A percentile compares a stretch with the other conserved stretches of the same genome.
Evolutionary conservation across 225 moss, liverwort and hornwort species (phyloP).

Genomic region (Antitrichia curtipendula): DNA sequence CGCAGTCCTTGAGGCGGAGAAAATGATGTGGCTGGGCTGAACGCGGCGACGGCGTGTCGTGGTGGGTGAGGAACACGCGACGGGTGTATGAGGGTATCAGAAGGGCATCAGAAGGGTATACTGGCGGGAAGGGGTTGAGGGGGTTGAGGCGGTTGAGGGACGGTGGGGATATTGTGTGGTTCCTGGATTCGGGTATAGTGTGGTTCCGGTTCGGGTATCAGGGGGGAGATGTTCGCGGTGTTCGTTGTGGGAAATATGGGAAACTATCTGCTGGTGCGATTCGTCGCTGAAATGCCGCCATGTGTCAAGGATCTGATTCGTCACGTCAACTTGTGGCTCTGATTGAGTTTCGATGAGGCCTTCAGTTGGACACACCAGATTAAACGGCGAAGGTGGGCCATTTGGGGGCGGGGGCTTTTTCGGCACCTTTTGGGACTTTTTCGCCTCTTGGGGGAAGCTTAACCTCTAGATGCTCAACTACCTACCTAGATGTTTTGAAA

Average conservation of each 20-base stretch:
- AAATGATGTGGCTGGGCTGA: not conserved
- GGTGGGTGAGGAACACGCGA: not conserved
- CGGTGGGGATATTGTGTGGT: not conserved
- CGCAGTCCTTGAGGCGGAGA: not conserved
- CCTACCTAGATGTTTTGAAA: not conserved
- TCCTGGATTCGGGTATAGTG: not conserved
- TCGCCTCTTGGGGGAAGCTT: too few species aligned
- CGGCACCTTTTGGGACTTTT: not conserved
- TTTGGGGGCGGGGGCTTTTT: too few species aligned
- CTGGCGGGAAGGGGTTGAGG: fast-evolving
- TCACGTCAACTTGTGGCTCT: not conserved
- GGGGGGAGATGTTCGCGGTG: not conserved
- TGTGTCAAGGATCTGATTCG: not conserved
- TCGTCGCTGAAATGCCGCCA: not conserved
- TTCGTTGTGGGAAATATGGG: not conserved
- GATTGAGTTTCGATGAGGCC: not conserved
- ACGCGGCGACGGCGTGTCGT: not conserved
- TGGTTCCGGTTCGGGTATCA: not conserved
- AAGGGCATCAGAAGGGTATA: not conserved
- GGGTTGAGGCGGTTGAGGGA: not conserved
- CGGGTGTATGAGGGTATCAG: not conserved
- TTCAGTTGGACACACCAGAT: not conserved
- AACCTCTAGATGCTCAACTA: not conserved
- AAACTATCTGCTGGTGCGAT: not conserved
- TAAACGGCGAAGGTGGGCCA: not conserved